phyloP scores from a whole-genome alignment of 306 rosid genomes.

The Acacia crassicarpa region DNA sequence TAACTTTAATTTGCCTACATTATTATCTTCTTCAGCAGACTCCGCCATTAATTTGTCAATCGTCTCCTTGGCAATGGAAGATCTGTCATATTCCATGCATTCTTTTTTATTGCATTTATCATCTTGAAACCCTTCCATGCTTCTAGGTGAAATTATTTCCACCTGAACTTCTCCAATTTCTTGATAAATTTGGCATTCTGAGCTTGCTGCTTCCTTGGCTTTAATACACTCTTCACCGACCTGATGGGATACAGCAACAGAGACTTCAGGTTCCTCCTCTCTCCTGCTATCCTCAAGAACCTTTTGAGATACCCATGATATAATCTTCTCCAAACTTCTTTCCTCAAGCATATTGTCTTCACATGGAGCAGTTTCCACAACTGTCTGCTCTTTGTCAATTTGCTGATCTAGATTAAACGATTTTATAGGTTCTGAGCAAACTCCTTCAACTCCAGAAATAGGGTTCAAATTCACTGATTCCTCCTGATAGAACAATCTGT shows the following conservation, averaged over 20 bases:
- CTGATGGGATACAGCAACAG: constrained; percentile 31
- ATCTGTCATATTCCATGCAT: constrained; percentile 30
- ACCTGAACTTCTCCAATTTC: constrained; percentile 29
- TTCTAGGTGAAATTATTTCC: constrained; percentile 31
- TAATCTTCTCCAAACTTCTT: constrained; percentile 33
- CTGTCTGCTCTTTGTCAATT: constrained; percentile 33
- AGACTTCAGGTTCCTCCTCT: constrained; percentile 34
- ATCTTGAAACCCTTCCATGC: constrained; percentile 46
- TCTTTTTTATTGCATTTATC: constrained; percentile 35
- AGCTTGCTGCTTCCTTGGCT: constrained; percentile 33
- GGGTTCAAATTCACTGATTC: constrained; percentile 31
- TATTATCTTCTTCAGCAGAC: constrained; percentile 35
- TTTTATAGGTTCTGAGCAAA: constrained; percentile 29
- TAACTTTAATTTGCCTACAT: constrained; percentile 14
- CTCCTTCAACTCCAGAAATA: constrained; percentile 25
- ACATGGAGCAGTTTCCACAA: constrained; percentile 10
- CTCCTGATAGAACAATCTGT: constrained; percentile 36
- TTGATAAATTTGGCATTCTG: constrained; percentile 30
- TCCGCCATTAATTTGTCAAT: constrained; percentile 29
- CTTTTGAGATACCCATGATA: constrained; percentile 32
- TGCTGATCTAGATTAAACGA: constrained; percentile 38
- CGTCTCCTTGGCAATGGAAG: constrained; percentile 30
- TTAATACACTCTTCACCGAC: constrained; percentile 28
- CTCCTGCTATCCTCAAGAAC: constrained; percentile 28
- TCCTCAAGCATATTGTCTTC: constrained; percentile 30